Conservation (phyloP, 2,329 filamentous ascomycete genomes). For the Knoxdaviesia proteae region DNA sequence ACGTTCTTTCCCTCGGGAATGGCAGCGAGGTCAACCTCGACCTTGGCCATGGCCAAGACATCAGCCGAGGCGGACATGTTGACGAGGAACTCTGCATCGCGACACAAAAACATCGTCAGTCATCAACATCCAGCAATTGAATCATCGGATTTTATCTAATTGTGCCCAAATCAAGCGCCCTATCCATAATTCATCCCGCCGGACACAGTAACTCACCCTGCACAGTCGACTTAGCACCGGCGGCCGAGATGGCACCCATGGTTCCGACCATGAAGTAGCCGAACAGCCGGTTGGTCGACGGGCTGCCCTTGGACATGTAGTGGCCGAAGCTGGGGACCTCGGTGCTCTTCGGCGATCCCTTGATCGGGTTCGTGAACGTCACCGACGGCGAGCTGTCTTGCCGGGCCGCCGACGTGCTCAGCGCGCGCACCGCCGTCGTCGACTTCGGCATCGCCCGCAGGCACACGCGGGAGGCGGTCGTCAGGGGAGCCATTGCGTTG, state of each 20-base stretch:
- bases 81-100: constrained; percentile 72
- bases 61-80: constrained; percentile 99
- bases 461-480: constrained; percentile 46
- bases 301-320: constrained; percentile 53
- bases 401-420: constrained; percentile 32
- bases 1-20: constrained; percentile 99
- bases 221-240: constrained; percentile 92
- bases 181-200: not conserved
- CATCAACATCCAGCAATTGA: not conserved
- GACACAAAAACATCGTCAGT: not conserved
- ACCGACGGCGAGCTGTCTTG: constrained; percentile 20
- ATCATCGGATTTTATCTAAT: not conserved
- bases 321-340: constrained; percentile 78
- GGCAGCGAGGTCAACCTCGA: constrained; percentile 78
- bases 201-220: constrained; percentile 49
- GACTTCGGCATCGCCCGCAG: constrained; percentile 34
- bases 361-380: constrained; percentile 43
- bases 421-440: constrained; percentile 25
- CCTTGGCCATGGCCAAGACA: constrained; percentile 97
- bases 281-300: constrained; percentile 66
- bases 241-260: constrained; percentile 76
- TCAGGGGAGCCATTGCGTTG: constrained; percentile 44
- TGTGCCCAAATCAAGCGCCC: constrained; percentile 7
- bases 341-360: constrained; percentile 33
- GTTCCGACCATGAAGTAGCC: constrained; percentile 97